Base-by-base conservation (phyloP, 805 yeast species). In the Gaillardinia entomophila region DNA sequence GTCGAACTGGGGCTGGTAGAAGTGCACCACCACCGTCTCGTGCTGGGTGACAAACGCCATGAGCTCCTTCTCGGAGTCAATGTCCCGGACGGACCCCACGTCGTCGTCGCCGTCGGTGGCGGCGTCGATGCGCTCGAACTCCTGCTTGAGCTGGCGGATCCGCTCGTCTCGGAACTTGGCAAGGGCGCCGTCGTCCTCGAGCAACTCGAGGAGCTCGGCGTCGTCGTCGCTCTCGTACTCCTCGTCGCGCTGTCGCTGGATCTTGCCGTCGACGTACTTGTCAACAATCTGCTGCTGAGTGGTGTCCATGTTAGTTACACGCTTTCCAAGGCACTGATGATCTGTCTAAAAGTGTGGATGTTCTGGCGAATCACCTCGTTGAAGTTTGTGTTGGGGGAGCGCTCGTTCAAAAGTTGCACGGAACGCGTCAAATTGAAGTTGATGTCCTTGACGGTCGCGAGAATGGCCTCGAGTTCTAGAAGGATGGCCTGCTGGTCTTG, bases 91-190 rank as follows among this genome's bases (percentile, higher is more conserved):
- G 6, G 40, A 43, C 23, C 14, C 16, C 28, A 32, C 27, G 45
- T 61, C 60, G 3, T 73, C 69, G 7, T 58, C 55, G 24, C 62
- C 57, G 16, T 60, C 42, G 46, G 55, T 42, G 3, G 45, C 38
- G 4, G 51, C 51, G 10, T 62, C 52, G 20, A 66, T 54, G 37
- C 48, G 47, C 38, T 55, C 65, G 59, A 55, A 60, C 49, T 71
- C 71, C 20, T 51, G 45, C 1, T 73, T 61, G 22, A 82, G 56
- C 43, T 82, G 77, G 34, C 77, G 71, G 31, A 82, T 58, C 22
- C 94, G 61, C 42, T 66, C 65, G 45, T 80, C 90, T 53, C 92
- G 62, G 46, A 78, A 81, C 14, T 57, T 62, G 3, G 62, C 51
- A 20, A 73, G 45, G n/a, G 51, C 44, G 4, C 45, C 50, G 27